These are phyloP conservation scores for Scenedesmus sp. DNA, from an alignment of 163 green algal species.

Conservation along the genomic window DNA sequence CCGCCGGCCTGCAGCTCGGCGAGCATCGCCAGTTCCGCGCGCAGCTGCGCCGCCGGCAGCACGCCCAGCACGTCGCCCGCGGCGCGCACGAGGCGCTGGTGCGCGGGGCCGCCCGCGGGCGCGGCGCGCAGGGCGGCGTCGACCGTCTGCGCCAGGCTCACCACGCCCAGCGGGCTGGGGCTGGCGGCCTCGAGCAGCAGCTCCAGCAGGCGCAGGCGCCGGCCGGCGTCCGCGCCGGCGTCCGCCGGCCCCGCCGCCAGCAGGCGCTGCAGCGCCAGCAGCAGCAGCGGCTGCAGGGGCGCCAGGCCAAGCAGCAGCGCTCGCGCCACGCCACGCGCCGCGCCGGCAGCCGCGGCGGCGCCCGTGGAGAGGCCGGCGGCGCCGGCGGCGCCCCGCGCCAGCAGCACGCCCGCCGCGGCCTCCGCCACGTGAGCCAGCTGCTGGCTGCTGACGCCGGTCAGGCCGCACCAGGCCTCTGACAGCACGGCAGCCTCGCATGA, in stretches of 20 bases:
- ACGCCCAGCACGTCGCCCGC: conserved; percentile 8
- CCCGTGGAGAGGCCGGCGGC: background rate
- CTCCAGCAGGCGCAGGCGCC: conserved; percentile 14
- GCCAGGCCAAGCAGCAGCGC: conserved; percentile 12
- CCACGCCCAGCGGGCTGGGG: background rate
- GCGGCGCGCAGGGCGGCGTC: conserved; percentile 12
- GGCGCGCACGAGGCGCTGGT: background rate
- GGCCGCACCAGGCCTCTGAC: background rate
- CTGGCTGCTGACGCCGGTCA: background rate
- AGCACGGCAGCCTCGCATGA: too few relatives aligned
- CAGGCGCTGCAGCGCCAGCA: conserved; percentile 10
- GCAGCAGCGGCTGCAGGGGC: conserved; percentile 14
- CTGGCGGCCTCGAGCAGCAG: conserved; percentile 20
- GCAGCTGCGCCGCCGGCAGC: conserved; percentile 14
- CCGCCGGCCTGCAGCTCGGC: background rate
- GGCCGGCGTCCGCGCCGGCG: background rate
- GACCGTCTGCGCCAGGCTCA: background rate
- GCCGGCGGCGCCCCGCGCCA: background rate
- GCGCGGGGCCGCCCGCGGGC: background rate
- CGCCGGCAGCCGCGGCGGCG: conserved; percentile 2
- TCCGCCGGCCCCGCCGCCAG: background rate
- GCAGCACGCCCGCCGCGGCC: background rate
- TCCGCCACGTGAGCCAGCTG: background rate
- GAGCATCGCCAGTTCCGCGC: conserved; percentile 10
- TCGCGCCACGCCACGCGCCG: background rate